A percentile compares a stretch with the other conserved stretches of the same genome.
These are phyloP conservation scores for Ogataea pini DNA, from an alignment of 805 yeast genomes.

Conservation along the genomic window DNA sequence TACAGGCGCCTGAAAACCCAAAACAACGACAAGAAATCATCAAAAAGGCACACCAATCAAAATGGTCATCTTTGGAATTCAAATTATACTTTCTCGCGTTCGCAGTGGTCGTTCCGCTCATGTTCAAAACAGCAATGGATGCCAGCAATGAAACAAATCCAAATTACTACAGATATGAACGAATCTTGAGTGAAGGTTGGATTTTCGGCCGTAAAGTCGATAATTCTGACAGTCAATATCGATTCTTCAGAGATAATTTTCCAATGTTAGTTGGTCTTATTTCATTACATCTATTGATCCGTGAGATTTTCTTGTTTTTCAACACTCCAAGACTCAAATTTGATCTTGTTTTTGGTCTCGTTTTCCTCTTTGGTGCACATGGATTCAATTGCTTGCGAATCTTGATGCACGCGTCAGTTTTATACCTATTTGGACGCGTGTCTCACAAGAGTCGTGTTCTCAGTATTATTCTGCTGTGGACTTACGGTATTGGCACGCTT, in stretches of 20 bases:
- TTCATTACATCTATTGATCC: slow-evolving; percentile 51
- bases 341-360: slow-evolving; percentile 70
- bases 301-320: slow-evolving; percentile 39
- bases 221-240: slow-evolving; percentile 87
- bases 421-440: slow-evolving; percentile 50
- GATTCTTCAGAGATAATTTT: slow-evolving; percentile 83
- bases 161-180: slow-evolving; percentile 64
- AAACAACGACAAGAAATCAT: slow-evolving; percentile 34
- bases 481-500: slow-evolving; percentile 73
- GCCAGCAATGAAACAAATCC: slow-evolving; percentile 76
- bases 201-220: slow-evolving; percentile 86
- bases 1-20: slow-evolving; percentile 40
- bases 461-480: slow-evolving; percentile 61
- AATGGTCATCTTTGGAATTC: slow-evolving; percentile 81
- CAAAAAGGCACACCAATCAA: slow-evolving; percentile 41
- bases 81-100: slow-evolving; percentile 64
- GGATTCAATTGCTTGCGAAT: slow-evolving; percentile 74
- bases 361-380: slow-evolving; percentile 72
- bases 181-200: slow-evolving; percentile 80
- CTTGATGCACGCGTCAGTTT: slow-evolving; percentile 53
- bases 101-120: slow-evolving; percentile 71
- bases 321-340: slow-evolving; percentile 52
- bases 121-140: slow-evolving; percentile 79
- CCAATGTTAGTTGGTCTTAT: slow-evolving; percentile 59
- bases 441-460: slow-evolving; percentile 34